Evolutionary conservation across 2,329 filamentous ascomycete genomes (phyloP).

Genomic region (Pseudodiploospora longispora): DNA sequence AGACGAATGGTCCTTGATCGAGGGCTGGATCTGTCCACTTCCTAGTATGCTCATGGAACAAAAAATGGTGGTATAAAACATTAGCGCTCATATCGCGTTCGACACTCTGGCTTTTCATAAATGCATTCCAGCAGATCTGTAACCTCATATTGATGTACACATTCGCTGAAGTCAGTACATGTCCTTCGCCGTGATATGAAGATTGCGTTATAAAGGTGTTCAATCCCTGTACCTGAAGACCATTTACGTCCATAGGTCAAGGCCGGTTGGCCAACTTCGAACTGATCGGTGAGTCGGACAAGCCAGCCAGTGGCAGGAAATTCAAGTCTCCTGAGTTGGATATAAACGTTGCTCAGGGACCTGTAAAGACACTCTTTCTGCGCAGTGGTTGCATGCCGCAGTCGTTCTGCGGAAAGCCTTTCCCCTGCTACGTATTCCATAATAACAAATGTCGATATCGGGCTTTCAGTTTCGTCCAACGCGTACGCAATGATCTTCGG

Average conservation of each 20-base stretch:
- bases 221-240: slow-evolving; percentile 8
- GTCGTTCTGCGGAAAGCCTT: slow-evolving; percentile 1
- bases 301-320: slow-evolving; percentile 10
- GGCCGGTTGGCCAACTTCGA: slow-evolving; percentile 4
- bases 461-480: not conserved
- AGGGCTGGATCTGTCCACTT: slow-evolving; percentile 6
- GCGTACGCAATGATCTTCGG: slow-evolving; percentile 1
- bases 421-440: slow-evolving; percentile 8
- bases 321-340: slow-evolving; percentile 10
- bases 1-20: slow-evolving; percentile 8
- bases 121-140: too few relatives aligned
- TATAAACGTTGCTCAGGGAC: slow-evolving; percentile 10
- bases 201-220: slow-evolving; percentile 5
- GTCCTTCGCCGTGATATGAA: slow-evolving; percentile 3
- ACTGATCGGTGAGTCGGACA: not conserved
- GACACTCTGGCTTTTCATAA: too few relatives aligned
- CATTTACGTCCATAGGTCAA: slow-evolving; percentile 9
- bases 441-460: slow-evolving; percentile 6
- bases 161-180: too few relatives aligned
- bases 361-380: slow-evolving; percentile 3
- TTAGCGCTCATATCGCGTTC: slow-evolving; percentile 3
- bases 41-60: slow-evolving; percentile 6
- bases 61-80: slow-evolving; percentile 7
- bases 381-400: slow-evolving; percentile 3
- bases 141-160: too few relatives aligned